Base-by-base conservation (phyloP, 495 filamentous ascomycete species). In the Melanomma pulvis-pyrius region DNA sequence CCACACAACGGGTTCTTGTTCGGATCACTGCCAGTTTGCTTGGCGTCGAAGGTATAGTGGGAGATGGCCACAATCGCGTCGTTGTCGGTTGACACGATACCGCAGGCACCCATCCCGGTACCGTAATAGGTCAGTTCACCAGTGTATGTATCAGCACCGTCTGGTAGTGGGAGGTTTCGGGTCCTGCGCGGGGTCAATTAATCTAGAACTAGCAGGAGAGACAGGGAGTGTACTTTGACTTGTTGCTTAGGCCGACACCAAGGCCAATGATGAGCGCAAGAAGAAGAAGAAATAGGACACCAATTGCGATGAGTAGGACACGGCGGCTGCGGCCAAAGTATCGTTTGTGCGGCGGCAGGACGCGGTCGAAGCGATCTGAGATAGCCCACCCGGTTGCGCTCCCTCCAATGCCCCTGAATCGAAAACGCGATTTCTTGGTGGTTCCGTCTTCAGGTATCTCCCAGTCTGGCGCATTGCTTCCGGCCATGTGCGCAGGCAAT, bases 81-180 rank as follows among this genome's bases (percentile, higher is more conserved):
- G 13, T 71, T 77, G 11, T 73, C 73, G 0, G 72, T 77, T 41
- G 80, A 85, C 9, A 75, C 81, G 25, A 82, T 78, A 1, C 91
- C 91, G 70, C 91, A 96, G 1, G 90, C 84, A 19, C 91, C 90
- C 1, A 92, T 79, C 0, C 75, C 88, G 4, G 89, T 83, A 22
- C 74, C 77, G 72, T 90, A 93, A 78, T 88, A 92, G 0, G 89
- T 92, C 36, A 91, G 71, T 54, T 92, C 86, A 51, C 89, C 90
- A 21, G 77, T 82, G 71, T 86, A 86, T 3, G 76, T 74, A 2
- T 77, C 70, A 0, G 71, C 75, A 62, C 80, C 79, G 55, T 78
- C 78, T 1, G 87, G 86, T 1, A 89, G 83, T 0, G 87, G 83
- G 32, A 88, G 78, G 68, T 84, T 78, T 24, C 71, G 66, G 11